Evolutionary conservation across 352 stramenopile genomes (phyloP).

Genomic region (Phytophthora sp.): DNA sequence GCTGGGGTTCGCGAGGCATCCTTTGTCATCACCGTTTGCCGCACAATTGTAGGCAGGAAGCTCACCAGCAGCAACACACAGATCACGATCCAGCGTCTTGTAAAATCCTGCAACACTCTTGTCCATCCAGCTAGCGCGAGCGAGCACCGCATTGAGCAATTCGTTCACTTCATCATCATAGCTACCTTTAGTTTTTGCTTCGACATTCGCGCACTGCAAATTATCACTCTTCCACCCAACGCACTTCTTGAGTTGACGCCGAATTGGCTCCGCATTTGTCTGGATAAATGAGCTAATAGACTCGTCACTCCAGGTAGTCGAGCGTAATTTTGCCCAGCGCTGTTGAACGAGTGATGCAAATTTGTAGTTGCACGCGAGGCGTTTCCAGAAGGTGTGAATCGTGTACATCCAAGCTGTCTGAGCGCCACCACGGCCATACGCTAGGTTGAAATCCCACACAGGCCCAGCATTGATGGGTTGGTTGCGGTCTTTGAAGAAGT

Average conservation of each 20-base stretch:
- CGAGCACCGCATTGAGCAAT: constrained; percentile 38
- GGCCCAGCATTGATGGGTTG: constrained; percentile 71
- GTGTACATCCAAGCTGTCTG: constrained; percentile 64
- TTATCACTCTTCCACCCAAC: constrained; percentile 51
- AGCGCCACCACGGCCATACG: constrained; percentile 48
- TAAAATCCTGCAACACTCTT: constrained; percentile 46
- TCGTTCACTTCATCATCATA: constrained; percentile 47
- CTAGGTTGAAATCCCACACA: constrained; percentile 78
- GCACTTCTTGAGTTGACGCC: constrained; percentile 55
- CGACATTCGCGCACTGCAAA: constrained; percentile 63
- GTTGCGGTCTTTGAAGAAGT: constrained; percentile 76
- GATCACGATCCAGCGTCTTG: constrained; percentile 28
- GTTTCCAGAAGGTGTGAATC: constrained; percentile 62
- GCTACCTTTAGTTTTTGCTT: constrained; percentile 32
- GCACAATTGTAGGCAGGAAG: constrained; percentile 66
- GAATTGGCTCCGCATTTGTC: constrained; percentile 42
- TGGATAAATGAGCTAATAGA: constrained; percentile 54
- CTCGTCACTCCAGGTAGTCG: constrained; percentile 56
- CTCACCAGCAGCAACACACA: constrained; percentile 46
- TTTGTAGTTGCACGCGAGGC: constrained; percentile 74
- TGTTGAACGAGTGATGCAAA: constrained; percentile 63
- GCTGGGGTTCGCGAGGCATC: constrained; percentile 46
- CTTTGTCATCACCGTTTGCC: constrained; percentile 47
- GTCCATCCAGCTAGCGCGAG: constrained; percentile 65
- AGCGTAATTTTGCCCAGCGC: constrained; percentile 56